A percentile compares a stretch with the other conserved stretches of the same genome.
These are phyloP conservation scores for Acanthamoeba lenticulata DNA, from an alignment of 208 protist species.

Conservation along the genomic window DNA sequence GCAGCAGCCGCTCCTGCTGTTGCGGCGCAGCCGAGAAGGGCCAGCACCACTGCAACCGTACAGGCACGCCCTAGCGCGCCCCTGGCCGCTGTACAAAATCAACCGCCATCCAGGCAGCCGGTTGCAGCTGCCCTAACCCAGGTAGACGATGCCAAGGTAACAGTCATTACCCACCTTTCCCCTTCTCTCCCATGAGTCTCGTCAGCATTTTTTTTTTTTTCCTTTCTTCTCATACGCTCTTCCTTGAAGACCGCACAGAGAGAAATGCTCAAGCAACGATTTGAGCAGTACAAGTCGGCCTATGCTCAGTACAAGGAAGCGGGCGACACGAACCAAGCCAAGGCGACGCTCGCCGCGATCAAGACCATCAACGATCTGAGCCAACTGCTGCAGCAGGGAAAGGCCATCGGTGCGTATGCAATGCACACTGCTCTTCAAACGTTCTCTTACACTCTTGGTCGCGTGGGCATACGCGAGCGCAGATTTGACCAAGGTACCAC, in stretches of 20 bases:
- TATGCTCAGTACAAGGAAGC: constrained; percentile 6
- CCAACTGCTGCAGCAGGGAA: constrained; percentile 1
- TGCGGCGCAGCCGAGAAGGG: background rate
- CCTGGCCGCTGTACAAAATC: background rate
- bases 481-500: constrained; percentile 16
- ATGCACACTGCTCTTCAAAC: background rate
- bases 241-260: background rate
- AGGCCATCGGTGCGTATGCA: background rate
- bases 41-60: too few relatives aligned
- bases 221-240: background rate
- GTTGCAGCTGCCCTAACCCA: background rate
- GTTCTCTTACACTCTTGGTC: background rate
- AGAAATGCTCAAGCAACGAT: background rate
- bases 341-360: background rate
- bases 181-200: background rate
- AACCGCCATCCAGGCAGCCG: background rate
- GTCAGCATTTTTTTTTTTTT: background rate
- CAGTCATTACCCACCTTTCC: background rate
- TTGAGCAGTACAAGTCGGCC: constrained; percentile 14
- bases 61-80: background rate
- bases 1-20: background rate
- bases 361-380: background rate
- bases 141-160: background rate
- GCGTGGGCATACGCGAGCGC: background rate
- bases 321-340: background rate